Evolutionary conservation across 2,329 filamentous ascomycete species (phyloP), one percentile per base, ranked within the genome.

Genomic region (Fusarium fujikuroi): DNA sequence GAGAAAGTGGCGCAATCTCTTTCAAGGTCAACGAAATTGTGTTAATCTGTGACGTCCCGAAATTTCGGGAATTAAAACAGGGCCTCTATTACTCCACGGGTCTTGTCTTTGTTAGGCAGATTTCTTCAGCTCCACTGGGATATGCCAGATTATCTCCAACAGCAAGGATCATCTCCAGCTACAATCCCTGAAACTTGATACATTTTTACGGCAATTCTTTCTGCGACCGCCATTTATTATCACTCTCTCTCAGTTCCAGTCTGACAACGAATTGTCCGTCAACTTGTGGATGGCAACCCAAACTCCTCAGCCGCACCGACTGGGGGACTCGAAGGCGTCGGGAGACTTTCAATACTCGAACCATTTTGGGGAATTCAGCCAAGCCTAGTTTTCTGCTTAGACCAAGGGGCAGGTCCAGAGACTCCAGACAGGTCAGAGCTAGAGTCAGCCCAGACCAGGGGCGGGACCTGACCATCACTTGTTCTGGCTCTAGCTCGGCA

Each of bases 361-460:
- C 66, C 69, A 49, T 68, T 66, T 66, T 62, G 23, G 53, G 66
- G 25, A 72, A 52, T 49, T 66, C 70, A 74, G 66, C 63, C 66
- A 69, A 69, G 66, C 50, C 54, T 66, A 61, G 43, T 66, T 49
- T 52, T 37, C 62, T 68, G 71, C 75, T 76, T 66, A 47, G 66
- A 46, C 68, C 70, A 77, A 73, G 75, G 70, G 70, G 70, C 70
- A 73, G 54, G 57, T 62, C 72, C 57, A 56, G 44, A 69, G 34
- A 28, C 50, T 54, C 34, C 50, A 54, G 50, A 54, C 42, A 65
- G 54, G 34, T 49, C 56, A 53, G 43, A 49, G 37, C 53, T n/a
- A 39, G 43, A 36, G 44, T 32, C 34, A 56, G 58, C 58, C 25
- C 58, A 42, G 58, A 34, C 47, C 58, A 66, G 57, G 58, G 47